Conservation (phyloP, 805 yeast species). For the Candida maltosa region DNA sequence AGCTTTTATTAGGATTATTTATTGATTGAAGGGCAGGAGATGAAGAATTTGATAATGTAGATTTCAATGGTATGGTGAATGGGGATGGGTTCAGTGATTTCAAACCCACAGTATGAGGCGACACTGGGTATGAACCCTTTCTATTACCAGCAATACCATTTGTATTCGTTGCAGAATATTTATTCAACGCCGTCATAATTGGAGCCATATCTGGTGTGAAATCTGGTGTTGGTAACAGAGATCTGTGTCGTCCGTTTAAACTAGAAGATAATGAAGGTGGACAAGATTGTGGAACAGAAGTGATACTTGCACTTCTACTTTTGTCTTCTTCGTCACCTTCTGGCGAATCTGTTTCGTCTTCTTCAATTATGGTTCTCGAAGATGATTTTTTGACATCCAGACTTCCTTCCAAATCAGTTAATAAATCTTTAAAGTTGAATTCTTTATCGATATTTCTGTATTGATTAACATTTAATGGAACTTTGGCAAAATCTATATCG, state of each 20-base stretch:
- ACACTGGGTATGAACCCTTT: slow-evolving; percentile 15
- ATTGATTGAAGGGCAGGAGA: slow-evolving; percentile 3
- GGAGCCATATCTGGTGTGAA: slow-evolving; percentile 37
- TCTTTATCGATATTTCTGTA: slow-evolving; percentile 60
- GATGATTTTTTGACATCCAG: slow-evolving; percentile 3
- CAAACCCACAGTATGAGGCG: slow-evolving; percentile 16
- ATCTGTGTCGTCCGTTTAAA: neutral
- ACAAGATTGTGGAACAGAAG: neutral
- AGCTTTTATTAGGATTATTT: slow-evolving; percentile 6
- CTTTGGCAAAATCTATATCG: slow-evolving; percentile 46
- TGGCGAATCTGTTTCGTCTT: slow-evolving; percentile 3
- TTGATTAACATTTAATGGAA: slow-evolving; percentile 56
- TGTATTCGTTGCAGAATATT: slow-evolving; percentile 12
- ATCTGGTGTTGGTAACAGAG: slow-evolving; percentile 31
- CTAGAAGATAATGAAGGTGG: neutral
- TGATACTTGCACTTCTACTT: slow-evolving; percentile 3
- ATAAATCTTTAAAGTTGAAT: slow-evolving; percentile 44
- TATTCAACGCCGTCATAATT: slow-evolving; percentile 25
- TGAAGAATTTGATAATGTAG: slow-evolving; percentile 10
- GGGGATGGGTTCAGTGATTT: slow-evolving; percentile 16
- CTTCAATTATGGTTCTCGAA: neutral
- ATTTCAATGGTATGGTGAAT: slow-evolving; percentile 23
- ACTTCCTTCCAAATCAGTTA: slow-evolving; percentile 5
- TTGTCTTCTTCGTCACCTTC: slow-evolving; percentile 9
- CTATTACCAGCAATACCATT: slow-evolving; percentile 1